Conservation (phyloP, 2,329 filamentous ascomycete genomes). For the Fusarium hainanense region DNA sequence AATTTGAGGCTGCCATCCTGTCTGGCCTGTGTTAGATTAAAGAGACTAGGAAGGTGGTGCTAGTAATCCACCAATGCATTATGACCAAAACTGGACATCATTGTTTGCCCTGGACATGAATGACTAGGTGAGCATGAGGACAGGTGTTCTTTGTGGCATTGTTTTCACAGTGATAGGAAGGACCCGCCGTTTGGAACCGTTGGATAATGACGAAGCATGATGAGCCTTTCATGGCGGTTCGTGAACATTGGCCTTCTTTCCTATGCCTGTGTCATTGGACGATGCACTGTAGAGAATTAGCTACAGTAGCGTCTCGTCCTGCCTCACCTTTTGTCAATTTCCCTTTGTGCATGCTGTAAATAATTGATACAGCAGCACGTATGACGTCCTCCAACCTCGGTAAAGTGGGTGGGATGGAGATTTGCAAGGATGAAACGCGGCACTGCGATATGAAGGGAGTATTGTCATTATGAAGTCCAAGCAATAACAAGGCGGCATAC, state of each 20-base stretch:
- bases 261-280: not conserved
- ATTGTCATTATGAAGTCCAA: not conserved
- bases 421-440: conserved; percentile 26
- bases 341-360: not conserved
- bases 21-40: not conserved
- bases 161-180: not conserved
- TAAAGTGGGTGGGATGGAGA: conserved; percentile 24
- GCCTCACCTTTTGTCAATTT: not conserved
- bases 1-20: conserved; percentile 6
- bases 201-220: conserved; percentile 39
- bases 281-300: not conserved
- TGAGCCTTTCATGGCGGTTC: conserved; percentile 7
- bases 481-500: conserved; percentile 1
- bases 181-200: conserved; percentile 11
- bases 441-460: conserved; percentile 12
- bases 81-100: conserved; percentile 38
- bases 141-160: not conserved
- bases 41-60: conserved; percentile 14
- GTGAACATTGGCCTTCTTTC: conserved; percentile 5
- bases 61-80: conserved; percentile 23
- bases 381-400: conserved; percentile 17
- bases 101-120: conserved; percentile 15
- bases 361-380: not conserved
- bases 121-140: conserved; percentile 9
- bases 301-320: not conserved